These are phyloP conservation scores for Piloderma croceum DNA, from an alignment of 768 basidiomycete genomes.

Conservation along the genomic window DNA sequence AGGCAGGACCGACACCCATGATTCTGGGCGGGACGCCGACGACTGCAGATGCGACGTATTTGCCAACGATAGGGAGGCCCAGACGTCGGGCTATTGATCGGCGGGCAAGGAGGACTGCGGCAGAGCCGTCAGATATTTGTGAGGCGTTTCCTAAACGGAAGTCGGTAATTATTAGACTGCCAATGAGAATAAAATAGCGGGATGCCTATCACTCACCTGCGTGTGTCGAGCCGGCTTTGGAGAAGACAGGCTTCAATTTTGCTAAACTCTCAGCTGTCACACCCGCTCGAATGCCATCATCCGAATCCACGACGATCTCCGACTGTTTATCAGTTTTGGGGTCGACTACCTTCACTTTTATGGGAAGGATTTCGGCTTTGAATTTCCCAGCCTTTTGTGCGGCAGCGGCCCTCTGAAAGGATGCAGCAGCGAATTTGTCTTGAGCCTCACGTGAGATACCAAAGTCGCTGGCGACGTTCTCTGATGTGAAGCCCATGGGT, in stretches of 20 bases:
- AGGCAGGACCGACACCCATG: slow-evolving; percentile 91
- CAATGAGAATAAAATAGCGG: too few species aligned
- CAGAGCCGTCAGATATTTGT: slow-evolving; percentile 90
- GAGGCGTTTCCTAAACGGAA: slow-evolving; percentile 63
- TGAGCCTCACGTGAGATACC: slow-evolving; percentile 68
- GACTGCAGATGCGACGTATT: slow-evolving; percentile 64
- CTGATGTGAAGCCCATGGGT: slow-evolving; percentile 93
- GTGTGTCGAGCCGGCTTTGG: slow-evolving; percentile 68
- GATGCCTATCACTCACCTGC: slow-evolving; percentile 39
- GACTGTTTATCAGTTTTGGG: slow-evolving; percentile 66
- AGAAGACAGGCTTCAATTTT: slow-evolving; percentile 86
- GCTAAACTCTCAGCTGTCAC: slow-evolving; percentile 71
- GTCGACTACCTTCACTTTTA: slow-evolving; percentile 63
- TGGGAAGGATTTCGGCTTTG: slow-evolving; percentile 77
- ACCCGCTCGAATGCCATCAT: slow-evolving; percentile 84
- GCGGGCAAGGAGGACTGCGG: slow-evolving; percentile 79
- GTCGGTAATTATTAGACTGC: not conserved
- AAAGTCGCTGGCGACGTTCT: slow-evolving; percentile 81
- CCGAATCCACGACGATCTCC: slow-evolving; percentile 67
- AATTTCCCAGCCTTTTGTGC: slow-evolving; percentile 81
- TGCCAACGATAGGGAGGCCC: slow-evolving; percentile 82
- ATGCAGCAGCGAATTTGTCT: slow-evolving; percentile 79
- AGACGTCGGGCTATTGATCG: slow-evolving; percentile 77
- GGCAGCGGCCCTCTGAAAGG: slow-evolving; percentile 78
- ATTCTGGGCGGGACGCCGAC: slow-evolving; percentile 83